Evolutionary conservation across 75 land plant species (phyloP).

Genomic region (Sequoiadendron giganteum): DNA sequence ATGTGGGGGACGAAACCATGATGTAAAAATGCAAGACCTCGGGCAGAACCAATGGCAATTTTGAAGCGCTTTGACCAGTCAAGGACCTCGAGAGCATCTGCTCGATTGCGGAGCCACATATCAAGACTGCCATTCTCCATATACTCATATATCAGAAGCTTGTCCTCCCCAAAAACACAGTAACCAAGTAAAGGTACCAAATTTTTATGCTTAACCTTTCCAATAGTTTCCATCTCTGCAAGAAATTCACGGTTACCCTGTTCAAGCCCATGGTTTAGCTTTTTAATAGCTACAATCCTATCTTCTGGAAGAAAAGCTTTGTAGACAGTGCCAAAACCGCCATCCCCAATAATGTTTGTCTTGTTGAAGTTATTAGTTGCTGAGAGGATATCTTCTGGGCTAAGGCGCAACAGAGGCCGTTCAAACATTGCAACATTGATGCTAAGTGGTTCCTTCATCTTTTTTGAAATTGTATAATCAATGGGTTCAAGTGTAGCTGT

Average conservation of each 20-base stretch:
- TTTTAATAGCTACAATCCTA: conserved; percentile 51
- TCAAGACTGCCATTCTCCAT: conserved; percentile 73
- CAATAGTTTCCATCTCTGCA: conserved; percentile 77
- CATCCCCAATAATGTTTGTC: conserved; percentile 55
- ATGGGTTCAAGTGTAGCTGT: conserved; percentile 24
- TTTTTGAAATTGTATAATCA: conserved; percentile 28
- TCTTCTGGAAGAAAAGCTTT: conserved; percentile 51
- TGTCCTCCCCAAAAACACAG: conserved; percentile 58
- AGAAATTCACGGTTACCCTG: conserved; percentile 64
- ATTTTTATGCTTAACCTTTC: conserved; percentile 69
- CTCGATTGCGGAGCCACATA: conserved; percentile 57
- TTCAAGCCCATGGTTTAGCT: conserved; percentile 35
- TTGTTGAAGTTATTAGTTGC: conserved; percentile 63
- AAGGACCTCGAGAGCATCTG: conserved; percentile 49
- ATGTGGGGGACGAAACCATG: conserved; percentile 67
- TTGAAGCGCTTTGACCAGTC: conserved; percentile 55
- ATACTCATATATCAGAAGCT: conserved; percentile 62
- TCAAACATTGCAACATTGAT: conserved; percentile 72
- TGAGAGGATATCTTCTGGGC: conserved; percentile 33
- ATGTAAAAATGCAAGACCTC: conserved; percentile 67
- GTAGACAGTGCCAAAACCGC: conserved; percentile 68
- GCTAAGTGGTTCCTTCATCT: conserved; percentile 66
- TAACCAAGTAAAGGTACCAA: conserved; percentile 65
- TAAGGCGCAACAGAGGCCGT: conserved; percentile 47
- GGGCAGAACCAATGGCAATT: conserved; percentile 54